Base-by-base conservation (phyloP, 2,329 filamentous ascomycete species). In the Xylaria sp. region DNA sequence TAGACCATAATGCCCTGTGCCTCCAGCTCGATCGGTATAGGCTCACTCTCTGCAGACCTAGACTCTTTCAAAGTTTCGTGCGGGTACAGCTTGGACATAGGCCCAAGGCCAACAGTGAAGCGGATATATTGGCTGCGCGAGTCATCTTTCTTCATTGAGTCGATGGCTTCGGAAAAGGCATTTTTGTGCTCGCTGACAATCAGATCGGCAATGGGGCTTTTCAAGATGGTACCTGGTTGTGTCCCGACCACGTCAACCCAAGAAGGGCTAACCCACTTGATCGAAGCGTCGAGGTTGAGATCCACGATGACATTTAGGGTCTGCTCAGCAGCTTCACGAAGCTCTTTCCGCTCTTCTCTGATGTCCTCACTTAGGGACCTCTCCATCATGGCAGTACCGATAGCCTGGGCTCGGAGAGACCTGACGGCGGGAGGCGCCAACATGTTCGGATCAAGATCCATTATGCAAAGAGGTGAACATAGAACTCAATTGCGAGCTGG, bases 1-100 rank as follows among this genome's bases (percentile, higher is more conserved):
- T 97, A 98, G 6, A 98, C 92, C 90, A 98, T 96, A 73, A 99
- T 99, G 21, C 95, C 95, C 77, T 99, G 95, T 6, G 92, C 96
- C 78, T 99, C 96, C 62, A 99, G 85, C 64, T 93, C 90, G 62
- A 97, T 83, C 38, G 87, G 82, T 58, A 83, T 78, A 54, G 83
- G 77, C n/a, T 79, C 76, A 15, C 47, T 51, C 17, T 78, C 73
- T 27, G 76, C 73, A 56, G 79, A 69, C 43, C 77, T 76, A 27
- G 74, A 71, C 47, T 79, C 76, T 60, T 77, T 73, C 13, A 79
- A 69, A 31, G 74, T 73, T 21, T 81, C 78, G 66, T 80, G 46
- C 25, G 81, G 77, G 23, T 84, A 80, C 51, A 93, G 78, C 67
- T 87, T 88, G 11, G 90, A 93, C 40, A 86, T 76, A 4, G 89